Evolutionary conservation across 371 early-diverging fungal species (phyloP).

Genomic region (Lichtheimia ornata): DNA sequence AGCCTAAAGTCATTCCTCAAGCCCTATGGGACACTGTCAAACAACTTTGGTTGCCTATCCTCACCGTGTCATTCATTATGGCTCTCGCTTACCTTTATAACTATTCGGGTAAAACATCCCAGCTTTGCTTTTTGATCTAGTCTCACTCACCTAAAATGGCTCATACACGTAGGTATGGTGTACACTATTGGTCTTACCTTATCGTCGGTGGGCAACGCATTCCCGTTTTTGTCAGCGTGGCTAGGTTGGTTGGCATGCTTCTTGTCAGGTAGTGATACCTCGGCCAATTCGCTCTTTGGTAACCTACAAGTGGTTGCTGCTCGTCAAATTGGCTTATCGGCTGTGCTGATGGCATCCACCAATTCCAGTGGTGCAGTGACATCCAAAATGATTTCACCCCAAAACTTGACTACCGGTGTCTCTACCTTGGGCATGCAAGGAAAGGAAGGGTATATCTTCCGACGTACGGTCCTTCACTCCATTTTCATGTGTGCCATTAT

Average conservation of each 20-base stretch:
- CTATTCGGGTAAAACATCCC: constrained; percentile 30
- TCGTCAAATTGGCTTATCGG: constrained; percentile 46
- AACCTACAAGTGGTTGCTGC: constrained; percentile 56
- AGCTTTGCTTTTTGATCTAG: background rate
- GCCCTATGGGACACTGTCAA: constrained; percentile 28
- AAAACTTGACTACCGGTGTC: constrained; percentile 52
- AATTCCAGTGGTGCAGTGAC: constrained; percentile 50
- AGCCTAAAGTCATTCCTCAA: constrained; percentile 26
- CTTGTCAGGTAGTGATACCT: constrained; percentile 54
- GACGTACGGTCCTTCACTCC: constrained; percentile 45
- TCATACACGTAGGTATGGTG: constrained; percentile 22
- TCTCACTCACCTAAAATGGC: background rate
- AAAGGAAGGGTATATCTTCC: constrained; percentile 41
- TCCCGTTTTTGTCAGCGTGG: constrained; percentile 57
- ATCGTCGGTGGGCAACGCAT: constrained; percentile 46
- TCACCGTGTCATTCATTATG: constrained; percentile 54
- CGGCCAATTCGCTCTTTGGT: constrained; percentile 47
- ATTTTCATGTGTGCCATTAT: constrained; percentile 38
- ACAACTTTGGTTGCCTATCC: constrained; percentile 38
- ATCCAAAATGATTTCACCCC: constrained; percentile 55
- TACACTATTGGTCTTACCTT: constrained; percentile 49
- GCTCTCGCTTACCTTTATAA: constrained; percentile 54
- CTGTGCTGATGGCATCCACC: constrained; percentile 50
- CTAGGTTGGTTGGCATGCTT: constrained; percentile 56
- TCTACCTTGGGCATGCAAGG: constrained; percentile 48